phyloP scores from a whole-genome alignment of 805 yeast genomes.

The Kodamaea kakaduensis region DNA sequence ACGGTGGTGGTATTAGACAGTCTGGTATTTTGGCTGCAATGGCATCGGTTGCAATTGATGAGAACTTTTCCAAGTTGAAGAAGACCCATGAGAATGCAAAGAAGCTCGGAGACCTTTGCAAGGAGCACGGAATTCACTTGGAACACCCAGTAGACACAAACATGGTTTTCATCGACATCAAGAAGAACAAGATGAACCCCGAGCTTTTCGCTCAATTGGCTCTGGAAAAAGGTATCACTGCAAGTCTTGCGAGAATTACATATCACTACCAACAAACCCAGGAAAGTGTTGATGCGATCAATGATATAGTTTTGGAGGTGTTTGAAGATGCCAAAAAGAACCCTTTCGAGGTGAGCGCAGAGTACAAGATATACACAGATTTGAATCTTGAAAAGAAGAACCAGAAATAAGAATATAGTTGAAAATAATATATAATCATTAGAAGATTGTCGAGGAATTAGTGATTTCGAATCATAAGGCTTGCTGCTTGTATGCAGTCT shows the following conservation, averaged over 20 bases:
- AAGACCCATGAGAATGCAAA: slow-evolving; percentile 33
- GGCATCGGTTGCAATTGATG: slow-evolving; percentile 41
- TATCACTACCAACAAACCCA: slow-evolving; percentile 34
- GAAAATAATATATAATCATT: too few relatives aligned
- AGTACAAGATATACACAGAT: slow-evolving; percentile 3
- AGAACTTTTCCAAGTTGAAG: slow-evolving; percentile 30
- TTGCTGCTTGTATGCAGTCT: too few relatives aligned
- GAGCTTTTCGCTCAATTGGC: slow-evolving; percentile 44
- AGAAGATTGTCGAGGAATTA: too few relatives aligned
- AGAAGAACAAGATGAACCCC: slow-evolving; percentile 27
- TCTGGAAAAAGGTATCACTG: slow-evolving; percentile 53
- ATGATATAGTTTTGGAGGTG: slow-evolving; percentile 54
- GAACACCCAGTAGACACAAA: slow-evolving; percentile 39
- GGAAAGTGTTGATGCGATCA: slow-evolving; percentile 32
- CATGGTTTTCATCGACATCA: slow-evolving; percentile 38
- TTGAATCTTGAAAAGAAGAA: background rate
- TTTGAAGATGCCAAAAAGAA: slow-evolving; percentile 48
- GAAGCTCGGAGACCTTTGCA: slow-evolving; percentile 31
- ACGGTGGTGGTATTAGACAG: slow-evolving; percentile 44
- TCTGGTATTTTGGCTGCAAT: slow-evolving; percentile 37
- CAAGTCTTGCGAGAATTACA: slow-evolving; percentile 26
- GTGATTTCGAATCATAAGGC: too few relatives aligned
- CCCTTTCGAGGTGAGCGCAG: slow-evolving; percentile 36
- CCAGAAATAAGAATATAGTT: too few relatives aligned
- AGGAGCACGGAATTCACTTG: slow-evolving; percentile 25